Conservation (phyloP, 495 filamentous ascomycete species). For the Parathielavia appendiculata region DNA sequence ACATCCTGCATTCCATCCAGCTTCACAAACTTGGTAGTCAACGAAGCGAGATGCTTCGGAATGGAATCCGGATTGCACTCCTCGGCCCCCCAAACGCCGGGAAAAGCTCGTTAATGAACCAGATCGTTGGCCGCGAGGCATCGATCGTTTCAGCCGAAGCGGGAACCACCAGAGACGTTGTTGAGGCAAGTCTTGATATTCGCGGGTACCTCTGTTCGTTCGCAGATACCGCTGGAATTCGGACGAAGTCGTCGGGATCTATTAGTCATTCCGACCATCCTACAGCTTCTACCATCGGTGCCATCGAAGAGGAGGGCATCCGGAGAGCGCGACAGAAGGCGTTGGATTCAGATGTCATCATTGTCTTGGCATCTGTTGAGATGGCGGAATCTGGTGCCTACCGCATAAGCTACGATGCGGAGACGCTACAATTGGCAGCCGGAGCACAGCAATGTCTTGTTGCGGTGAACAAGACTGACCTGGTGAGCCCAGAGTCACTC, state of each 20-base stretch:
- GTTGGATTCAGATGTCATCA: conserved; percentile 75
- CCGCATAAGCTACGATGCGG: conserved; percentile 42
- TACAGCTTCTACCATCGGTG: conserved; percentile 50
- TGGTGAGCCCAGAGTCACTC: conserved; percentile 35
- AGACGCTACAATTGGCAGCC: conserved; percentile 45
- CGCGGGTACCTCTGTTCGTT: conserved; percentile 82
- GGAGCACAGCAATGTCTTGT: conserved; percentile 59
- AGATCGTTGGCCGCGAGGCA: conserved; percentile 85
- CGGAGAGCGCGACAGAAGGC: conserved; percentile 76
- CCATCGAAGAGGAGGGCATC: conserved; percentile 86
- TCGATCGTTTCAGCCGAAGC: conserved; percentile 90
- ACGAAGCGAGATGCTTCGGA: conserved; percentile 77
- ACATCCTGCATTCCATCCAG: conserved; percentile 56
- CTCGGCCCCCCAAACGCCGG: conserved; percentile 91
- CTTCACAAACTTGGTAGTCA: conserved; percentile 70
- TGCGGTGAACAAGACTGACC: conserved; percentile 80
- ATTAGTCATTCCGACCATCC: neutral
- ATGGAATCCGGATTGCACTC: conserved; percentile 78
- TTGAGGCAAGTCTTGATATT: conserved; percentile 88
- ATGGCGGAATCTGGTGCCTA: conserved; percentile 30
- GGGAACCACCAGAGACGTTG: conserved; percentile 88
- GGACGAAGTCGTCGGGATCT: conserved; percentile 30
- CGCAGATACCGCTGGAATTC: conserved; percentile 88
- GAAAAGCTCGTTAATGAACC: conserved; percentile 90
- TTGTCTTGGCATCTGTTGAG: conserved; percentile 73